phyloP scores from a whole-genome alignment of 2,329 filamentous ascomycete species.

The Diplocarpon mali region DNA sequence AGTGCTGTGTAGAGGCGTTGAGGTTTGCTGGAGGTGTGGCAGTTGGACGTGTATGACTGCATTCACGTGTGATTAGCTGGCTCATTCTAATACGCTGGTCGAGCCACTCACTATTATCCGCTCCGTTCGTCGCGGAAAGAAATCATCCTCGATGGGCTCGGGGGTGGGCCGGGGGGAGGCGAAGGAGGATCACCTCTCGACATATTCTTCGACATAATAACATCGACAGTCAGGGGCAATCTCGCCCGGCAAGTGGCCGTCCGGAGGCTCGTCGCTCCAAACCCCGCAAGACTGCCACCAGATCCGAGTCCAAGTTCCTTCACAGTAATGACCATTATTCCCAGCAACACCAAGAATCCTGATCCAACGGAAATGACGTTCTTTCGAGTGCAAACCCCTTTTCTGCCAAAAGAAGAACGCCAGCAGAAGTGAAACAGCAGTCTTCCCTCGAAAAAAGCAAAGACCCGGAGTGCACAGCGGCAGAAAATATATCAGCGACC shows the following conservation, averaged over 20 bases:
- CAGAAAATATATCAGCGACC: too few relatives aligned
- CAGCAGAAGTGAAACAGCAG: too few relatives aligned
- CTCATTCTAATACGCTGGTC: background rate
- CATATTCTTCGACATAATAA: constrained; percentile 14
- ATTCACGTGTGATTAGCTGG: background rate
- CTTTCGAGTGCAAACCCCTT: background rate
- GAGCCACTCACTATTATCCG: constrained; percentile 7
- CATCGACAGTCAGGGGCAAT: background rate
- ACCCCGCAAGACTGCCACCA: background rate
- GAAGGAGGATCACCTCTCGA: constrained; percentile 31
- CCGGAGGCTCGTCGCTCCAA: background rate
- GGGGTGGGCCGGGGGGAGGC: constrained; percentile 31
- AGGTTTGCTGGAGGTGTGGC: background rate
- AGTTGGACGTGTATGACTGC: background rate
- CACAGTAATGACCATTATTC: constrained; percentile 6
- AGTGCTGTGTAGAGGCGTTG: background rate
- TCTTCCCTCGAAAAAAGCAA: too few relatives aligned
- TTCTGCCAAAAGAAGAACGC: background rate
- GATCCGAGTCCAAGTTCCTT: constrained; percentile 1
- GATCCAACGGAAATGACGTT: background rate
- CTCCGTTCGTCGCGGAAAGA: constrained; percentile 2
- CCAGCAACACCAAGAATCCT: background rate
- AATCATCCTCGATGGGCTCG: constrained; percentile 25
- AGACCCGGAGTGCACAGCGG: too few relatives aligned
- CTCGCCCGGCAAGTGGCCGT: background rate